phyloP scores from a whole-genome alignment of 495 filamentous ascomycete genomes.

The Physcia stellaris region DNA sequence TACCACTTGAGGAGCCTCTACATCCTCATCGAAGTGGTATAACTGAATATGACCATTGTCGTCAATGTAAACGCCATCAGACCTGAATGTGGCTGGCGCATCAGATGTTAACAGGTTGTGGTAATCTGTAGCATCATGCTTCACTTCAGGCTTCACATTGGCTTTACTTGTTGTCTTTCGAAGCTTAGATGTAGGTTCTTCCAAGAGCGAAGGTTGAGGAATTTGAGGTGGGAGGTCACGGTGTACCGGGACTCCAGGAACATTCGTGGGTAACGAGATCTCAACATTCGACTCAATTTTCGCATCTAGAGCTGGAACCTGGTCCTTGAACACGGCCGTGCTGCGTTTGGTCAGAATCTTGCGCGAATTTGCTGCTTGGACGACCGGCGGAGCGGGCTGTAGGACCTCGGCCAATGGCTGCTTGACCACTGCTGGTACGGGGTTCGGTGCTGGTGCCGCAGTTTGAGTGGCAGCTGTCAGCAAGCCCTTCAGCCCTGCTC shows the following conservation, averaged over 20 bases:
- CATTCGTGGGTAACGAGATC: not conserved
- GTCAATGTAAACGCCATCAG: constrained; percentile 20
- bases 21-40: constrained; percentile 9
- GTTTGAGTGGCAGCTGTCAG: constrained; percentile 27
- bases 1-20: constrained; percentile 5
- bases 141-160: not conserved
- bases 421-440: constrained; percentile 25
- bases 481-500: constrained; percentile 30
- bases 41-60: constrained; percentile 11
- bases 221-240: constrained; percentile 19
- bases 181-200: constrained; percentile 5
- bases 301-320: constrained; percentile 15
- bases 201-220: not conserved
- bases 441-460: constrained; percentile 15
- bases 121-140: not conserved
- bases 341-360: constrained; percentile 45
- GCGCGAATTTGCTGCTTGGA: constrained; percentile 19
- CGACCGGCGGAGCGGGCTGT: constrained; percentile 18
- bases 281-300: not conserved
- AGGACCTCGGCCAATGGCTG: constrained; percentile 18
- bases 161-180: constrained; percentile 22
- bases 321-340: constrained; percentile 53
- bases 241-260: constrained; percentile 3
- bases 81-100: constrained; percentile 6
- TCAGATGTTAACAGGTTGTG: constrained; percentile 4